Evolutionary conservation across 371 early-diverging fungal species (phyloP).

Genomic region (Haplosporangium sp.): DNA sequence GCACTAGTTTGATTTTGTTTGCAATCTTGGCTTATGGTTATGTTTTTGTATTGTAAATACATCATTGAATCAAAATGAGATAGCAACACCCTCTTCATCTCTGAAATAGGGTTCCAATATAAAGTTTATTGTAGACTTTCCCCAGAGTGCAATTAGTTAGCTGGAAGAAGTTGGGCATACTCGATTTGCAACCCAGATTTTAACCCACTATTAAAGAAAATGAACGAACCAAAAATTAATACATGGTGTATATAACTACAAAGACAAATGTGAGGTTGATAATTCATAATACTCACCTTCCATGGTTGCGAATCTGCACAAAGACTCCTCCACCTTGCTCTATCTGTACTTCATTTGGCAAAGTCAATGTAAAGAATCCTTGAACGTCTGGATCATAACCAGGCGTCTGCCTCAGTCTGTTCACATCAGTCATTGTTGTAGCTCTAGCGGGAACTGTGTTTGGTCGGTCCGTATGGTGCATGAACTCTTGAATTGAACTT

Average conservation of each 20-base stretch:
- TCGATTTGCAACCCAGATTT: constrained; percentile 45
- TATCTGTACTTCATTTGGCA: constrained; percentile 14
- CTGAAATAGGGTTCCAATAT: too few species aligned
- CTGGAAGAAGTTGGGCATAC: constrained; percentile 16
- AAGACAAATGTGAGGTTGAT: background rate
- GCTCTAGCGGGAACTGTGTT: constrained; percentile 12
- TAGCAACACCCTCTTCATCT: too few species aligned
- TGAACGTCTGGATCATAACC: constrained; percentile 14
- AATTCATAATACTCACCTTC: background rate
- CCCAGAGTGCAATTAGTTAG: background rate
- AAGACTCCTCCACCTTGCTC: constrained; percentile 11
- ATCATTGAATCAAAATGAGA: background rate
- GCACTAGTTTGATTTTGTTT: constrained; percentile 3
- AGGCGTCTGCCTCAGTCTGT: background rate
- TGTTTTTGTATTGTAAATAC: too few species aligned
- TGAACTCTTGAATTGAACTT: constrained; percentile 16
- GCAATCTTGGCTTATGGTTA: background rate
- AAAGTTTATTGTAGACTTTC: too few species aligned
- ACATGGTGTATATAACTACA: too few species aligned
- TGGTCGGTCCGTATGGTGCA: constrained; percentile 32
- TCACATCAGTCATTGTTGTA: background rate
- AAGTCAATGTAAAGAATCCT: constrained; percentile 25
- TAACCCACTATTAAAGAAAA: constrained; percentile 10
- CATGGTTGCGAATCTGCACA: constrained; percentile 26
- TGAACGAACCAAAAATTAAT: background rate